Evolutionary conservation across 352 stramenopile species (phyloP).

Genomic region (Phytophthora pinifolia): DNA sequence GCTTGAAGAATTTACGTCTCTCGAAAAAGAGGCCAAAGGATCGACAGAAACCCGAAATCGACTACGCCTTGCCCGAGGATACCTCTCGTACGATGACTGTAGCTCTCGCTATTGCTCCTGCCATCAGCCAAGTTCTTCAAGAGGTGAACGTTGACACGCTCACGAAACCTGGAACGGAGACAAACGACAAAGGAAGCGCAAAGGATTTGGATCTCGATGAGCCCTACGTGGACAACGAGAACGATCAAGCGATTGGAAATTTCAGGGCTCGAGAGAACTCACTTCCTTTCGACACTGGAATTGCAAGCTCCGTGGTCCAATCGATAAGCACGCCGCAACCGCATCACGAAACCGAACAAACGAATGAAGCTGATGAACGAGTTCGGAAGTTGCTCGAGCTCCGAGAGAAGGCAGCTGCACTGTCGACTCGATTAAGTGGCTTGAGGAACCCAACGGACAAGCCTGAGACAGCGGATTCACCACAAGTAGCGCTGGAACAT

Average conservation of each 20-base stretch:
- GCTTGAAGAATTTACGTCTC: slow-evolving; percentile 30
- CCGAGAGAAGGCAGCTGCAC: slow-evolving; percentile 20
- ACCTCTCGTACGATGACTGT: background rate
- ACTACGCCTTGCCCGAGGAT: background rate
- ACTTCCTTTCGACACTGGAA: background rate
- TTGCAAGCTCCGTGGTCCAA: background rate
- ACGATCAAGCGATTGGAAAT: slow-evolving; percentile 24
- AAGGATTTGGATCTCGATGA: slow-evolving; percentile 14
- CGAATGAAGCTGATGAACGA: slow-evolving; percentile 4
- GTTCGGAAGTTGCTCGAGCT: slow-evolving; percentile 34
- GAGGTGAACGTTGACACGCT: background rate
- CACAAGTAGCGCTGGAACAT: background rate
- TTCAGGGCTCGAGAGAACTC: background rate
- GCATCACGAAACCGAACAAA: slow-evolving; percentile 1
- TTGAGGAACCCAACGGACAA: slow-evolving; percentile 12
- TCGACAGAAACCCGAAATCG: slow-evolving; percentile 4
- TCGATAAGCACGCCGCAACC: background rate
- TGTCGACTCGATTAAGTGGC: slow-evolving; percentile 24
- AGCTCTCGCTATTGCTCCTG: background rate
- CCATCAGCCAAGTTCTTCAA: background rate
- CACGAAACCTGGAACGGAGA: background rate
- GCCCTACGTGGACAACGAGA: slow-evolving; percentile 16
- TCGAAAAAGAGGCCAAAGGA: slow-evolving; percentile 14
- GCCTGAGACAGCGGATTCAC: background rate
- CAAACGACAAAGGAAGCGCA: background rate